Base-by-base conservation (phyloP, 2,329 filamentous ascomycete genomes). In the Parastagonospora avenae region DNA sequence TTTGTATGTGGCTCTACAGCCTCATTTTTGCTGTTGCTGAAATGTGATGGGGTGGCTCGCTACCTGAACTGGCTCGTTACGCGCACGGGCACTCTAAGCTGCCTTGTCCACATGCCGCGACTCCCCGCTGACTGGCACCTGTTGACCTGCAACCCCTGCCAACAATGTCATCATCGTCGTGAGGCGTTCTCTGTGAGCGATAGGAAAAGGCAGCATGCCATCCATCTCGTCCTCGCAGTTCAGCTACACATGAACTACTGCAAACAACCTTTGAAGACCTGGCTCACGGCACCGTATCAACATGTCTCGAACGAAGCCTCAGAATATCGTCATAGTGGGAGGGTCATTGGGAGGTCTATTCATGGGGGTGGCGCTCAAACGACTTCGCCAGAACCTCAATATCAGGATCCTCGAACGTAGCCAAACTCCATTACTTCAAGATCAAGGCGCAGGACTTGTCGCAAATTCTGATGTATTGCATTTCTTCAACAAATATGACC, bases 381-480 rank as follows among this genome's bases (percentile, higher is more conserved):
- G 52, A n/a, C 50, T 66, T 11, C 55, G 55, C 2, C 61, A 60
- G 42, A 48, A 64, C 31, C 47, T 62, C 11, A 59, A 54, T 8
- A 63, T 67, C 33, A 55, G 57, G 16, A 60, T 69, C 29, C 54
- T 69, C 37, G 63, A 67, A 28, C 56, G 63, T 6, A 67, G 67
- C 19, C 57, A 60, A 4, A 63, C 62, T 10, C 56, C 59, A 2
- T 50, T 66, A 4, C 59, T 66, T 6, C 63, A 67, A 10, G 58
- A 65, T n/a, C 62, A 67, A 41, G 64, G 60, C n/a, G 66, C 64
- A 30, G 62, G 66, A 24, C 51, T 69, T 1, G 62, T 66, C 8
- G 63, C 63, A 6, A 58, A 60, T 12, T 42, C 44, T 2, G 62
- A 64, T 40, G 52, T 59, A 7, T 59, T 59, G n/a, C 44, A 56